Evolutionary conservation across 225 moss, liverwort and hornwort genomes (phyloP).

Genomic region (Bryum argenteum): DNA sequence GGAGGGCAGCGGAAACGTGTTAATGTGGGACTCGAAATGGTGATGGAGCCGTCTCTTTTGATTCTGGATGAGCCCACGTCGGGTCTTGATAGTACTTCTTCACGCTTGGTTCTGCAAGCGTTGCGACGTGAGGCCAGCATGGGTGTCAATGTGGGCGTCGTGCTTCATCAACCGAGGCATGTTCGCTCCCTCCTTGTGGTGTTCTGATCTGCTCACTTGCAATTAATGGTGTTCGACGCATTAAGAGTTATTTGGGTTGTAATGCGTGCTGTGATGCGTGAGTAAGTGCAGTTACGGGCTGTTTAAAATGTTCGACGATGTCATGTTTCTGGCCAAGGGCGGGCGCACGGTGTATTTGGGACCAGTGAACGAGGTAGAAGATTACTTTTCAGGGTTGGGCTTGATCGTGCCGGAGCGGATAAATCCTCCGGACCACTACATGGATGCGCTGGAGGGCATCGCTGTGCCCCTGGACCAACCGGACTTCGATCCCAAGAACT

Average conservation of each 20-base stretch:
- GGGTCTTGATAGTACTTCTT: slow-evolving; percentile 94
- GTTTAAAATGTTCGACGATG: slow-evolving; percentile 94
- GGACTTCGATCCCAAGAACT: slow-evolving; percentile 68
- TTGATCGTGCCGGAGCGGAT: slow-evolving; percentile 80
- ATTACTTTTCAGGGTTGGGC: slow-evolving; percentile 69
- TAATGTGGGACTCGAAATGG: slow-evolving; percentile 93
- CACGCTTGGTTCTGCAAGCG: slow-evolving; percentile 84
- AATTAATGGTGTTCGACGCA: not conserved
- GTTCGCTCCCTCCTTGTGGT: not conserved
- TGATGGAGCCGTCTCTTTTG: slow-evolving; percentile 90
- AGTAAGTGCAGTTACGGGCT: slow-evolving; percentile 68
- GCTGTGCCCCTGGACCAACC: slow-evolving; percentile 54
- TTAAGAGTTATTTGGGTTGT: not conserved
- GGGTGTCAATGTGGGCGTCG: slow-evolving; percentile 90
- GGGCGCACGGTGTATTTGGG: slow-evolving; percentile 89
- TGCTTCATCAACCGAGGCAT: slow-evolving; percentile 97
- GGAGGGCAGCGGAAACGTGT: slow-evolving; percentile 96
- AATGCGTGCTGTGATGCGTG: not conserved
- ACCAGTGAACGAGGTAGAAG: slow-evolving; percentile 76
- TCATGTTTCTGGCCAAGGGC: slow-evolving; percentile 83
- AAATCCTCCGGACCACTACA: slow-evolving; percentile 90
- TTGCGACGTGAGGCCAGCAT: slow-evolving; percentile 76
- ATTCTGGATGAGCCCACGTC: slow-evolving; percentile 95
- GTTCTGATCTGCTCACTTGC: not conserved
- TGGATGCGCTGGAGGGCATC: slow-evolving; percentile 88